These are phyloP conservation scores for Amanita fuliginea DNA, from an alignment of 768 basidiomycete species.

Conservation along the genomic window DNA sequence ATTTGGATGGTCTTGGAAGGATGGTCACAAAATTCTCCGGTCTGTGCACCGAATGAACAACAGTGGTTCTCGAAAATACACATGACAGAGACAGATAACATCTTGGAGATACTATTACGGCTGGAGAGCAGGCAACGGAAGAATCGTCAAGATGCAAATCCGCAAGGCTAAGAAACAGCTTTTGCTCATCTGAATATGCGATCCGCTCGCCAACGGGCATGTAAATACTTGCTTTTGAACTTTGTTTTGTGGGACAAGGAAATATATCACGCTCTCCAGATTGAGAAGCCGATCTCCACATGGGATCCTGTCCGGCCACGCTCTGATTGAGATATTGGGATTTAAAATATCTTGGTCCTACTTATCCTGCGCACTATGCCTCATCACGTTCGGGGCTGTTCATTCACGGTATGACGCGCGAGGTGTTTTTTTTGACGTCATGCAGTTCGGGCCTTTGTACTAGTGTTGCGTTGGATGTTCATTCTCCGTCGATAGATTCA, in stretches of 20 bases:
- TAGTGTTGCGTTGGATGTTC: too few species aligned
- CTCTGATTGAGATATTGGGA: too few species aligned
- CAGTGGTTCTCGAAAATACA: constrained; percentile 85
- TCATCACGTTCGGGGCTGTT: too few species aligned
- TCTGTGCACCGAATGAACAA: constrained; percentile 65
- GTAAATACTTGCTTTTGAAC: constrained; percentile 34
- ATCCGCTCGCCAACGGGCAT: constrained; percentile 51
- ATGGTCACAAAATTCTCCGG: constrained; percentile 81
- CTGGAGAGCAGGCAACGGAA: constrained; percentile 72
- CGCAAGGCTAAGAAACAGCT: constrained; percentile 38
- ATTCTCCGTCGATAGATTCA: too few species aligned
- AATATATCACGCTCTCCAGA: constrained; percentile 25
- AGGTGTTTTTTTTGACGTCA: too few species aligned
- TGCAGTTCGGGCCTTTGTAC: too few species aligned
- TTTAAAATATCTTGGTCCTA: too few species aligned
- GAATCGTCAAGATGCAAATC: constrained; percentile 19
- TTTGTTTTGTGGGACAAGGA: constrained; percentile 22
- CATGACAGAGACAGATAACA: constrained; percentile 76
- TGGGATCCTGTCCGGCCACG: too few species aligned
- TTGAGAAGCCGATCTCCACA: constrained; percentile 33
- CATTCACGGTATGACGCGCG: too few species aligned
- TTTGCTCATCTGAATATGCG: constrained; percentile 47
- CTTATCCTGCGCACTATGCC: too few species aligned
- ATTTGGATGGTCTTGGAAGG: constrained; percentile 83
- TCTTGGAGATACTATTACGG: constrained; percentile 87